Base-by-base conservation (phyloP, 371 early-diverging fungal species). In the Chytridium lagenaria region DNA sequence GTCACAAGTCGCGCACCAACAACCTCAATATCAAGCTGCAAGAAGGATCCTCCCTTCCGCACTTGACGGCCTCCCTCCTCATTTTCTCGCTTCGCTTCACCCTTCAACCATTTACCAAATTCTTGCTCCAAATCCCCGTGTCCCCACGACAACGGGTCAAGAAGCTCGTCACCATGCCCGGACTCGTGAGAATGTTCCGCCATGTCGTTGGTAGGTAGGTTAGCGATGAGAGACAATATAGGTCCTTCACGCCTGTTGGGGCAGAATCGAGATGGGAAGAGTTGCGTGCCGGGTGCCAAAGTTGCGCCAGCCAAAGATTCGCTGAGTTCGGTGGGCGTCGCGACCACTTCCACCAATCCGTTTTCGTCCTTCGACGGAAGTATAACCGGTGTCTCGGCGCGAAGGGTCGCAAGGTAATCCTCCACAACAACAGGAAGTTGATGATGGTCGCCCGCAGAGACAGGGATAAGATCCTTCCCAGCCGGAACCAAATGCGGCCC, bases 1-100 rank as follows among this genome's bases (percentile, higher is more conserved):
- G 30, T 40, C 1, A 81, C 79, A 39, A 76, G 28, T 40, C 70
- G 39, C 1, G 79, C 82, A 22, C 74, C 76, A 38, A 81, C 73
- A 31, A 81, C 82, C 57, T 77, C 76, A 30, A 81, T 50, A 67
- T 81, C 82, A 37, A 81, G 57, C 72, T 76, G 72, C 72, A 81
- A 50, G 49, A 75, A 71, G 22, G 61, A 71, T 26, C 77, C 79
- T 10, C 31, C 40, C 34, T 36, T 15, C 1, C 34, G 23, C 26
- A 34, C 55, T 33, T 34, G 16, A 22, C 7, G 37, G 0, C 23
- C 57, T 10, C 57, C 77, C 1, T 61, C 67, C 34, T n/a, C 70
- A 67, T 67, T 38, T 7, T 34, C 67, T 3, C 31, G 39, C 5
- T 7, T 44, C 16, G 16, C 23, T 15, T 3, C 68, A 3, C 37